Conservation (phyloP, 768 basidiomycete species). For the Suillus weaverae region DNA sequence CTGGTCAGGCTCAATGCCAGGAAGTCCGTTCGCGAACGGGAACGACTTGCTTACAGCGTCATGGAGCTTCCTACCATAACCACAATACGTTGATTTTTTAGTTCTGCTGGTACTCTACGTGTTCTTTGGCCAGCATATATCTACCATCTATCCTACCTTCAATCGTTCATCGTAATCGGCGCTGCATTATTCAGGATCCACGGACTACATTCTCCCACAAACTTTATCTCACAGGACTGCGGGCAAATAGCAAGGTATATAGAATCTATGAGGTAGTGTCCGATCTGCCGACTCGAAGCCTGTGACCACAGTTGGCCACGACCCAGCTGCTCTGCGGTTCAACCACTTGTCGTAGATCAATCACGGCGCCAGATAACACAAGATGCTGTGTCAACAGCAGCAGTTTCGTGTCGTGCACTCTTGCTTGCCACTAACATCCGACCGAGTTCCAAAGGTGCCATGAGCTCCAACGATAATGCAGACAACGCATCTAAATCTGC, state of each 20-base stretch:
- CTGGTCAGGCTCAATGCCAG: constrained; percentile 9
- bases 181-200: background rate
- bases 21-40: constrained; percentile 18
- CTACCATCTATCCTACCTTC: background rate
- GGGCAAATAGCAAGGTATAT: background rate
- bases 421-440: background rate
- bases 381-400: too few relatives aligned
- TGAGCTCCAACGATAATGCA: background rate
- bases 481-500: background rate
- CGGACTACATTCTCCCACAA: background rate
- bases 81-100: constrained; percentile 8
- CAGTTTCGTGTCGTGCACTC: too few relatives aligned
- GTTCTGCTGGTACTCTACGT: background rate
- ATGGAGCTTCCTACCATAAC: constrained; percentile 21
- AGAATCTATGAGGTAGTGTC: background rate
- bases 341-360: background rate
- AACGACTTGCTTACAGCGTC: background rate
- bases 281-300: background rate
- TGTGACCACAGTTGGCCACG: too few relatives aligned
- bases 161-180: background rate
- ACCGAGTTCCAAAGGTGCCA: background rate
- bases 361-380: background rate
- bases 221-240: background rate
- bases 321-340: too few relatives aligned
- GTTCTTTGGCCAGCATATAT: background rate